Evolutionary conservation across 2,329 filamentous ascomycete species (phyloP), one percentile per base, ranked within the genome.

Genomic region (Neonectria ditissima): DNA sequence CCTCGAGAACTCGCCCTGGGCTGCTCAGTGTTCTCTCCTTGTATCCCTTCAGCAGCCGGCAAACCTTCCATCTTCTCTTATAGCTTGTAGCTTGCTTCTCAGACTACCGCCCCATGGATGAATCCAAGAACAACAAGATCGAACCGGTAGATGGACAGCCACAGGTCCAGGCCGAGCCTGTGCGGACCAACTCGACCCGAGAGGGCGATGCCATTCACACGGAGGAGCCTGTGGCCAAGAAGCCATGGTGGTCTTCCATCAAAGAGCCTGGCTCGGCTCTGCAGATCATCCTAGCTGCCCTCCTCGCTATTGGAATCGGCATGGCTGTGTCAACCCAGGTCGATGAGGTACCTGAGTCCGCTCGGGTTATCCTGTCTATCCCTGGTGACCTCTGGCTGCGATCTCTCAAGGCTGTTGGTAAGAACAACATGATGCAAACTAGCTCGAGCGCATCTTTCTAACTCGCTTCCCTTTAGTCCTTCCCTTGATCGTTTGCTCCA

Each of bases 321-420:
- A 59, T 86, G 55, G 75, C 77, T 7, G 79, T 86, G 2, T 80
- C 80, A 10, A 75, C 79, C 0, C 77, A 77, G 5, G 80, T 82
- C 9, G 77, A 80, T 0, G 65, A 80, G 1, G 76, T 86, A 3
- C 83, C 82, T 0, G 74, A 77, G 5, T 78, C 81, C 1, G 82
- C 77, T 1, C 74, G 76, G 2, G 77, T 76, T 1, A 71, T 86
- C 50, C 70, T 84, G n/a, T 78, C 75, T 6, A 85, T 86, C 59
- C 83, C 82, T 1, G 84, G 84, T 30, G 75, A 75, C 11, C 76
- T 86, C 4, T 86, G 84, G 84, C 67, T 86, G 59, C 78, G 84
- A 3, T 79, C 81, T 20, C 76, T 86, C 20, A 80, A 81, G 59
- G 82, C 82, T 20, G 80, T 83, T 13, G 82, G 82, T 82, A 71